These are phyloP conservation scores for Trametes cinnabarina DNA, from an alignment of 768 basidiomycete species.

Conservation along the genomic window DNA sequence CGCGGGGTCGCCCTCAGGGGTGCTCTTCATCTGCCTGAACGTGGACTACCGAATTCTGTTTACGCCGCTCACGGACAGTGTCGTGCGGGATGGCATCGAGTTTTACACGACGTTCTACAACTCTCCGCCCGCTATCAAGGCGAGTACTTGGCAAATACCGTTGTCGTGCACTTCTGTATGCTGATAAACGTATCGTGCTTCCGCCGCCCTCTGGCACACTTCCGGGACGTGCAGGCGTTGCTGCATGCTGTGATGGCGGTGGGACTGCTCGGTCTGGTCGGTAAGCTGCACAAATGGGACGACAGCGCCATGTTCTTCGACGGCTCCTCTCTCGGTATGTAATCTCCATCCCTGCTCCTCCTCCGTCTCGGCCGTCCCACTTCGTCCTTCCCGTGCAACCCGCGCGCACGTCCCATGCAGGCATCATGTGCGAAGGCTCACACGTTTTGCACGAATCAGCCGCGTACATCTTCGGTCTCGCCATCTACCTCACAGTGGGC, in stretches of 20 bases:
- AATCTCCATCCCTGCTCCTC: neutral
- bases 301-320: constrained; percentile 96
- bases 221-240: constrained; percentile 56
- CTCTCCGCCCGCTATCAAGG: constrained; percentile 92
- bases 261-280: constrained; percentile 69
- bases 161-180: neutral
- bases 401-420: neutral
- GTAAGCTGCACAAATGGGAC: constrained; percentile 84
- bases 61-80: constrained; percentile 58
- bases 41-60: constrained; percentile 87
- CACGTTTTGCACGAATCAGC: constrained; percentile 40
- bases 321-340: constrained; percentile 80
- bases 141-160: constrained; percentile 26
- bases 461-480: constrained; percentile 69
- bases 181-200: neutral
- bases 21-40: constrained; percentile 81
- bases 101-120: constrained; percentile 94
- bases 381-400: neutral
- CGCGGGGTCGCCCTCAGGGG: constrained; percentile 43
- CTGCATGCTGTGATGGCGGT: constrained; percentile 83
- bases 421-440: neutral
- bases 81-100: constrained; percentile 73
- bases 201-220: neutral
- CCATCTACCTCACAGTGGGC: constrained; percentile 81
- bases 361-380: neutral